These are phyloP conservation scores for Thalassiosira mediterranea DNA, from an alignment of 352 stramenopile species.

Conservation along the genomic window DNA sequence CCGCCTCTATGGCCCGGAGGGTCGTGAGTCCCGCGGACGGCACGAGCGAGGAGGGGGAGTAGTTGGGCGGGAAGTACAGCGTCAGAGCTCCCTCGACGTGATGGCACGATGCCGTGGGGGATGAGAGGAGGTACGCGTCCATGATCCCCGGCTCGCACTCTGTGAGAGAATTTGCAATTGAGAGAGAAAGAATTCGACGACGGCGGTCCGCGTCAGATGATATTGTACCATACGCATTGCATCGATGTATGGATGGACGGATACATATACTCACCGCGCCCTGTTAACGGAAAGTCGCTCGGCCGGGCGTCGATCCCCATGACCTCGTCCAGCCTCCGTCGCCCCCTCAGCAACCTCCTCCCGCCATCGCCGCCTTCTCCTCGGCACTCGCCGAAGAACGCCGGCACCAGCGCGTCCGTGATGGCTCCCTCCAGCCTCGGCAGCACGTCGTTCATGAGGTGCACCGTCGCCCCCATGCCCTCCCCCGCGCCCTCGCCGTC, in stretches of 20 bases:
- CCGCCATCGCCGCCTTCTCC: slow-evolving; percentile 5
- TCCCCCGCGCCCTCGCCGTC: not conserved
- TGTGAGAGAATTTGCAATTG: slow-evolving; percentile 1
- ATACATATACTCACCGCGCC: slow-evolving; percentile 25
- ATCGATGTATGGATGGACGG: no score
- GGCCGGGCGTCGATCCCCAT: slow-evolving; percentile 36
- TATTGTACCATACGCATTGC: no score
- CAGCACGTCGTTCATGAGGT: slow-evolving; percentile 24
- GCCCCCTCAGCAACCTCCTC: not conserved
- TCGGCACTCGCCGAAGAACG: slow-evolving; percentile 30
- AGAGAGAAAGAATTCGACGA: not conserved
- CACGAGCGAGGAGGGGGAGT: slow-evolving; percentile 15
- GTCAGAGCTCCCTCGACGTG: slow-evolving; percentile 47
- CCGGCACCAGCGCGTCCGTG: slow-evolving; percentile 19
- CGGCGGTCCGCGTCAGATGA: no score
- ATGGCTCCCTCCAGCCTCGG: slow-evolving; percentile 29
- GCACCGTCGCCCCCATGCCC: no score
- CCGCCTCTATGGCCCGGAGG: slow-evolving; percentile 30
- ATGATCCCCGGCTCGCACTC: slow-evolving; percentile 10
- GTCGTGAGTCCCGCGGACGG: slow-evolving; percentile 10
- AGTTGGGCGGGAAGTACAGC: slow-evolving; percentile 47
- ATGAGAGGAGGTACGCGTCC: slow-evolving; percentile 6
- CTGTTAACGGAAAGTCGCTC: slow-evolving; percentile 29
- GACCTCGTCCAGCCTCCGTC: slow-evolving; percentile 1
- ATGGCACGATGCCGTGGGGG: slow-evolving; percentile 24